These are phyloP conservation scores for Penicillium odoratum DNA, from an alignment of 495 filamentous ascomycete genomes.

Conservation along the genomic window DNA sequence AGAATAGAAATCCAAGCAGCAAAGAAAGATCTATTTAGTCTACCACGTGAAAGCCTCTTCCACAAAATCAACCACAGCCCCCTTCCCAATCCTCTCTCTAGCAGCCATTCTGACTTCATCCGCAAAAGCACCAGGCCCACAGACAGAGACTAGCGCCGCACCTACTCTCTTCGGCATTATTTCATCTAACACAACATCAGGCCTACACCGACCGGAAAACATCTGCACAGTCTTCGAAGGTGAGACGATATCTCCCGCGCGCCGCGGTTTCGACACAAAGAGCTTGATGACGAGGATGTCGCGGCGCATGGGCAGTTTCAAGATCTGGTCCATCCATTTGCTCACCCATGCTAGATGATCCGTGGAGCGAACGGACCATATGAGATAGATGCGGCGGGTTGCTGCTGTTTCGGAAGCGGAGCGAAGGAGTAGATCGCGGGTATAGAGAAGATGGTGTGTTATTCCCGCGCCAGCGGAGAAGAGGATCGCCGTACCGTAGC, in stretches of 20 bases:
- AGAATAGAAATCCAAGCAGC: slow-evolving; percentile 5
- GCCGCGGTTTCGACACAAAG: slow-evolving; percentile 79
- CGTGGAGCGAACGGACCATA: slow-evolving; percentile 87
- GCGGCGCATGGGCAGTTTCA: slow-evolving; percentile 77
- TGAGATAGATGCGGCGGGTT: slow-evolving; percentile 75
- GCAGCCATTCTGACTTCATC: slow-evolving; percentile 82
- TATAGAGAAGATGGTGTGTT: slow-evolving; percentile 79
- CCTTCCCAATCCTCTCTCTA: slow-evolving; percentile 62
- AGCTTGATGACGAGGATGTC: slow-evolving; percentile 83
- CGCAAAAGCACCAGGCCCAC: slow-evolving; percentile 84
- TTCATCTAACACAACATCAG: slow-evolving; percentile 65
- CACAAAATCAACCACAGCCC: slow-evolving; percentile 77
- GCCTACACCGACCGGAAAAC: slow-evolving; percentile 70
- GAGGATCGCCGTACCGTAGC: slow-evolving; percentile 82
- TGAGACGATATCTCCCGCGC: slow-evolving; percentile 65
- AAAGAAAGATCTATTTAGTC: slow-evolving; percentile 7
- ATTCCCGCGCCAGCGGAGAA: slow-evolving; percentile 89
- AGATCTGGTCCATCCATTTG: slow-evolving; percentile 92
- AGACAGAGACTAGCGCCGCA: slow-evolving; percentile 82
- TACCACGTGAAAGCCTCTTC: slow-evolving; percentile 93
- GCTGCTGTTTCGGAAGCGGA: slow-evolving; percentile 69
- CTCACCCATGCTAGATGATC: slow-evolving; percentile 93
- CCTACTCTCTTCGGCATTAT: slow-evolving; percentile 77
- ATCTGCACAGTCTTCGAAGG: slow-evolving; percentile 85
- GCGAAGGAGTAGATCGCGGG: slow-evolving; percentile 71